Evolutionary conservation across 106 monocot genomes (phyloP).

Genomic region (Apostasia ramifera): DNA sequence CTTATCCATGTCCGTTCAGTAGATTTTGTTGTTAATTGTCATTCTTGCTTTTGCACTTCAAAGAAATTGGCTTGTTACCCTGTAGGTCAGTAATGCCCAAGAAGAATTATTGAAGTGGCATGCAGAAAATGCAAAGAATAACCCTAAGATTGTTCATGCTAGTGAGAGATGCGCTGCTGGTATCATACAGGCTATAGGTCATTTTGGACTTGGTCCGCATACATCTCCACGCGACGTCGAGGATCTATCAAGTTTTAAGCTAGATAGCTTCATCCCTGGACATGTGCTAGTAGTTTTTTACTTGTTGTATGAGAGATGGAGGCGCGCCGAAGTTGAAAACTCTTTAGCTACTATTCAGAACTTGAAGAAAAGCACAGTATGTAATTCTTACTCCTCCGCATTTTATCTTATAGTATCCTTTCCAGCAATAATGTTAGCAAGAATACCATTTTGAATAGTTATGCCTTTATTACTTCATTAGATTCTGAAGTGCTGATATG

Average conservation of each 20-base stretch:
- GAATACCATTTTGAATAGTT: too few species aligned
- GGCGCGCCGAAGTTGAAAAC: slow-evolving; percentile 53
- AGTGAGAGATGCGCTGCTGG: slow-evolving; percentile 84
- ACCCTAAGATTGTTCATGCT: slow-evolving; percentile 77
- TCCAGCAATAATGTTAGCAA: too few species aligned
- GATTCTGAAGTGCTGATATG: too few species aligned
- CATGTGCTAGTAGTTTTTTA: slow-evolving; percentile 62
- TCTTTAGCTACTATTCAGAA: slow-evolving; percentile 37
- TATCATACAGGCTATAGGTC: slow-evolving; percentile 80
- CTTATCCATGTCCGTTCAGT: not conserved
- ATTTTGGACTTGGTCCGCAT: slow-evolving; percentile 79
- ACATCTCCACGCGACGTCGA: slow-evolving; percentile 53
- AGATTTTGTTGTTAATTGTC: not conserved
- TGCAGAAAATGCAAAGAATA: slow-evolving; percentile 66
- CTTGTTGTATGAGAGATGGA: slow-evolving; percentile 71
- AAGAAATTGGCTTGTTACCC: not conserved
- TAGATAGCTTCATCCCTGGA: slow-evolving; percentile 35
- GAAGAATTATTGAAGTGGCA: slow-evolving; percentile 87
- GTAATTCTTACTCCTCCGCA: slow-evolving; percentile 9
- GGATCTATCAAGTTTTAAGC: slow-evolving; percentile 31
- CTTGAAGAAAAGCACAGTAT: slow-evolving; percentile 56
- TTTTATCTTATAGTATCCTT: not conserved
- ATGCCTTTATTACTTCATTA: too few species aligned
- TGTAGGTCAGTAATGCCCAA: slow-evolving; percentile 92
- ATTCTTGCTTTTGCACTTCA: slow-evolving; percentile 3